Evolutionary conservation across 2,329 filamentous ascomycete species (phyloP).

Genomic region (Fusarium heterosporum): DNA sequence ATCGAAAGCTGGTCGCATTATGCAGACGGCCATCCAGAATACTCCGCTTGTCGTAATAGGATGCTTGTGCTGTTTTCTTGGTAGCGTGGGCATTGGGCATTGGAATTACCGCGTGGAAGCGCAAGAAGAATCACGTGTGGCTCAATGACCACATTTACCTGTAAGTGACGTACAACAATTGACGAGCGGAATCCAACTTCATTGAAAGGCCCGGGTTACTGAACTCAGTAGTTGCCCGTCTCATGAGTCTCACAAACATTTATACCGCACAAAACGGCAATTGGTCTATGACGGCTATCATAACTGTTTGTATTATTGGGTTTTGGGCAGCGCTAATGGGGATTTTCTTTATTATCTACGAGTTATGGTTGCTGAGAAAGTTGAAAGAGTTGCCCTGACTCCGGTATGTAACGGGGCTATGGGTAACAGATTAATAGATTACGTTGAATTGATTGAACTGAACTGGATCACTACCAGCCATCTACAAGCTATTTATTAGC

Average conservation of each 20-base stretch:
- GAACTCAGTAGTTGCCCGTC: background rate
- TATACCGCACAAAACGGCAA: background rate
- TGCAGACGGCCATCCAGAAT: constrained; percentile 7
- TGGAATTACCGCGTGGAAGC: constrained; percentile 10
- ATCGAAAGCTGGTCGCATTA: constrained; percentile 3
- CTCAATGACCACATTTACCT: constrained; percentile 8
- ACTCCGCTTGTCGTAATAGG: constrained; percentile 6
- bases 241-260: background rate
- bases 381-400: background rate
- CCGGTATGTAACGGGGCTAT: no score
- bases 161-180: background rate
- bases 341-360: background rate
- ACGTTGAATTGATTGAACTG: no score
- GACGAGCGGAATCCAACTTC: background rate
- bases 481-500: no score
- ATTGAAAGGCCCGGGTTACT: background rate
- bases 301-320: background rate
- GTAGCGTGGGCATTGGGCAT: constrained; percentile 6
- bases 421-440: no score
- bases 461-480: no score
- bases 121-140: constrained; percentile 15
- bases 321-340: background rate
- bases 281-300: background rate
- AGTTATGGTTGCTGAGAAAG: background rate
- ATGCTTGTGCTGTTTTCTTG: constrained; percentile 11